Percentiles rank a stretch among this genome's conserved stretches.
Conservation (phyloP, 2,329 filamentous ascomycete genomes). For the Passalora sequoiae region DNA sequence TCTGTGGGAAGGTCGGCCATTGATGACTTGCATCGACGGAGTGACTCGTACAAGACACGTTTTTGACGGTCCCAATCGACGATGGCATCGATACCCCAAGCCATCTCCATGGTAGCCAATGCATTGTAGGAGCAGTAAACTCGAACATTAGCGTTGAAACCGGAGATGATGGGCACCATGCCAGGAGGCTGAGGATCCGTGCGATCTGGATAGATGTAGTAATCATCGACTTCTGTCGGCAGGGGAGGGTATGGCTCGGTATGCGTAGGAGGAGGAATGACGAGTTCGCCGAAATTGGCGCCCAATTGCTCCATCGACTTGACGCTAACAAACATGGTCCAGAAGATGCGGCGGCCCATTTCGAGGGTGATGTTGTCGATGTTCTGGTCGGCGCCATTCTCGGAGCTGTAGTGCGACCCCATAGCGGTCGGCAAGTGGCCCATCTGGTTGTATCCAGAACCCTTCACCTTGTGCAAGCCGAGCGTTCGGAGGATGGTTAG, state of each 20-base stretch:
- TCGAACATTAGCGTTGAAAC: slow-evolving; percentile 74
- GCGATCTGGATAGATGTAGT: slow-evolving; percentile 67
- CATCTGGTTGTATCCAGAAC: slow-evolving; percentile 37
- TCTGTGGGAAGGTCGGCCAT: slow-evolving; percentile 64
- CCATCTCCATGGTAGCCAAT: slow-evolving; percentile 72
- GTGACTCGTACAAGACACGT: slow-evolving; percentile 63
- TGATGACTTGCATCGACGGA: slow-evolving; percentile 64
- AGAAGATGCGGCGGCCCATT: slow-evolving; percentile 65
- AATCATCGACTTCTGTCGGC: slow-evolving; percentile 78
- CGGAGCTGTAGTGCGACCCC: slow-evolving; percentile 34
- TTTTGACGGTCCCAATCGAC: slow-evolving; percentile 75
- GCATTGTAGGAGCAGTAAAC: slow-evolving; percentile 77
- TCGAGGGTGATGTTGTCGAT: slow-evolving; percentile 46
- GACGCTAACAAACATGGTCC: slow-evolving; percentile 71
- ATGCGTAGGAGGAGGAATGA: slow-evolving; percentile 70
- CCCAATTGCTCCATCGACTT: slow-evolving; percentile 71
- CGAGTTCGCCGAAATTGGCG: slow-evolving; percentile 63
- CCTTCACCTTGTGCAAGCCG: slow-evolving; percentile 56
- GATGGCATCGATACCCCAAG: slow-evolving; percentile 71
- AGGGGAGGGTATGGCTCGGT: slow-evolving; percentile 72
- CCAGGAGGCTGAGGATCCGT: slow-evolving; percentile 65
- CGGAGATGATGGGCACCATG: slow-evolving; percentile 64
- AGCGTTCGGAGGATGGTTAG: slow-evolving; percentile 64
- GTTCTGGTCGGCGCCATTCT: slow-evolving; percentile 35
- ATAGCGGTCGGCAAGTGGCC: slow-evolving; percentile 35